These are phyloP conservation scores for Nematodospora valgi DNA, from an alignment of 805 yeast genomes.

Conservation along the genomic window DNA sequence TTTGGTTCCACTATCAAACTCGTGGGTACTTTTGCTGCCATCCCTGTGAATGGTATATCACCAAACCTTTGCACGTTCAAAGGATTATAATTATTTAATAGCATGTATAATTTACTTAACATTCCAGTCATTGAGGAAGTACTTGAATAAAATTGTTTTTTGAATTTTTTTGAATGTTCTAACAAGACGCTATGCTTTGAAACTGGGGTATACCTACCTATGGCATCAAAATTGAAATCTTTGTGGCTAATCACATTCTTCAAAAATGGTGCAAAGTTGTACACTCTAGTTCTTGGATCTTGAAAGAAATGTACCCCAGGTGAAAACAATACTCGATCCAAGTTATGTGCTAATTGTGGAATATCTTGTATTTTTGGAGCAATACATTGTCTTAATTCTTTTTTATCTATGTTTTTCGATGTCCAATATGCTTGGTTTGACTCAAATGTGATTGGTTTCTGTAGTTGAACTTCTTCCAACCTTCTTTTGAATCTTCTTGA, in stretches of 20 bases:
- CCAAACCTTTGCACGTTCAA: constrained; percentile 21
- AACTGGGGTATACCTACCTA: constrained; percentile 61
- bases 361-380: constrained; percentile 25
- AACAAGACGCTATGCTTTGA: constrained; percentile 58
- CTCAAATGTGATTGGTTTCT: not conserved
- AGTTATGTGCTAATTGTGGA: constrained; percentile 61
- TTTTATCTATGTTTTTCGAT: constrained; percentile 2
- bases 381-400: constrained; percentile 4
- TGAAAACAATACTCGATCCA: constrained; percentile 70
- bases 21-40: constrained; percentile 45
- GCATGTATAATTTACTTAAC: constrained; percentile 68
- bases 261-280: constrained; percentile 63
- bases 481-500: not conserved
- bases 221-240: constrained; percentile 60
- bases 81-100: constrained; percentile 47
- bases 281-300: constrained; percentile 74
- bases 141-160: constrained; percentile 60
- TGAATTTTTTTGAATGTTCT: constrained; percentile 38
- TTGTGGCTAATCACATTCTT: constrained; percentile 57
- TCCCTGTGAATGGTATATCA: constrained; percentile 40
- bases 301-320: constrained; percentile 78
- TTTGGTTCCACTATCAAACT: constrained; percentile 51
- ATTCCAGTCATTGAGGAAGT: constrained; percentile 85
- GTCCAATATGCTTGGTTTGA: not conserved
- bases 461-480: not conserved